A percentile compares a stretch with the other conserved stretches of the same genome.
These are phyloP conservation scores for Penicillium sp. DNA, from an alignment of 2,329 filamentous ascomycete genomes.

Conservation along the genomic window DNA sequence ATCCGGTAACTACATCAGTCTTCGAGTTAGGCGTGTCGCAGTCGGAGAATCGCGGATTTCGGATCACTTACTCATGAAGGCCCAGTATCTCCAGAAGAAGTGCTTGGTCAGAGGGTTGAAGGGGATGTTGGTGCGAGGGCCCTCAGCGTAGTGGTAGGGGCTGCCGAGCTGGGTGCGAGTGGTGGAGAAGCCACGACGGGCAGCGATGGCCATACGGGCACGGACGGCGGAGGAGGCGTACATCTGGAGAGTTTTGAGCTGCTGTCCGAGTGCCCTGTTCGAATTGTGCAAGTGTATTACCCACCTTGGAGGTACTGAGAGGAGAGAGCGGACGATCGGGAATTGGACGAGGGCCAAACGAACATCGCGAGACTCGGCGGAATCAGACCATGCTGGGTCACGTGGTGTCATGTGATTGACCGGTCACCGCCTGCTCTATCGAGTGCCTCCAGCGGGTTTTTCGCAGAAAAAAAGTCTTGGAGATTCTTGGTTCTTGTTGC, in stretches of 20 bases:
- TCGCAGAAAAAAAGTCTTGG: conserved; percentile 29
- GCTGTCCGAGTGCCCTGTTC: conserved; percentile 45
- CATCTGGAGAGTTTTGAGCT: conserved; percentile 69
- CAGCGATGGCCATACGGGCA: conserved; percentile 67
- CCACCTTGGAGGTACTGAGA: conserved; percentile 38
- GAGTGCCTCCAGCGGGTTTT: conserved; percentile 40
- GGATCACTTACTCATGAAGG: conserved; percentile 67
- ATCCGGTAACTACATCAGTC: conserved; percentile 56
- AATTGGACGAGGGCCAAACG: conserved; percentile 24
- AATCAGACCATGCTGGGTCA: conserved; percentile 25
- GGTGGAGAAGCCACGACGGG: conserved; percentile 92
- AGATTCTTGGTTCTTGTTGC: conserved; percentile 13
- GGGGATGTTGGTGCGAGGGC: conserved; percentile 89
- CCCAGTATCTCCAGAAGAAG: conserved; percentile 84
- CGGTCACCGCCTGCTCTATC: conserved; percentile 29
- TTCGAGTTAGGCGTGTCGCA: conserved; percentile 41
- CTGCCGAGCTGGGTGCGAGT: conserved; percentile 83
- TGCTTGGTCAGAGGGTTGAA: conserved; percentile 93
- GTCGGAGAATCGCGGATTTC: conserved; percentile 4
- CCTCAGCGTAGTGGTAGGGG: conserved; percentile 98
- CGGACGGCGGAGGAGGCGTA: conserved; percentile 70
- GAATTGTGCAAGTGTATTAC: conserved; percentile 11
- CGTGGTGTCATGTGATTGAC: conserved; percentile 9
- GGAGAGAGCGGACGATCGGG: conserved; percentile 29
- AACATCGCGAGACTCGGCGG: conserved; percentile 30